phyloP scores from a whole-genome alignment of 2,329 filamentous ascomycete species.

The Venturia pyrina region DNA sequence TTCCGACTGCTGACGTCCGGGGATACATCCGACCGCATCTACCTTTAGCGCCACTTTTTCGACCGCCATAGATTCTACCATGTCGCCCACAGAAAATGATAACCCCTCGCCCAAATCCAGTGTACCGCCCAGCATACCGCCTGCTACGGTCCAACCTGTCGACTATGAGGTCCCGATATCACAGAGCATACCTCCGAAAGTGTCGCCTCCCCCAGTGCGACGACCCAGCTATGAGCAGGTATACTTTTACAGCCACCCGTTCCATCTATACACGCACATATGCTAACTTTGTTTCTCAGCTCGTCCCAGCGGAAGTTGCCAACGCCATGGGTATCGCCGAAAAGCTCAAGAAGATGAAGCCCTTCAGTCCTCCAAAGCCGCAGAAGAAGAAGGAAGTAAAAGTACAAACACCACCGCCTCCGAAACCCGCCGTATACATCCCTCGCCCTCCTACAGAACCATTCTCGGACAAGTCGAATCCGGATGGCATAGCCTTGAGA shows the following conservation, averaged over 20 bases:
- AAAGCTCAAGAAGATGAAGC: constrained; percentile 6
- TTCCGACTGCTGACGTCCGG: neutral
- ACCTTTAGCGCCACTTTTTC: constrained; percentile 3
- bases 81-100: neutral
- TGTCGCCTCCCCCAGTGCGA: neutral
- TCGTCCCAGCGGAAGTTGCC: constrained; percentile 7
- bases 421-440: constrained; percentile 26
- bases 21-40: neutral
- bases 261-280: neutral
- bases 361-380: neutral
- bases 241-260: neutral
- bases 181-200: neutral
- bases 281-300: neutral
- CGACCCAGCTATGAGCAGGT: constrained; percentile 10
- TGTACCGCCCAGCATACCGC: neutral
- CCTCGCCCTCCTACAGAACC: constrained; percentile 33
- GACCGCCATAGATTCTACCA: neutral
- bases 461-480: constrained; percentile 49
- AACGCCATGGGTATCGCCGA: constrained; percentile 4
- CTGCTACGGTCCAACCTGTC: neutral
- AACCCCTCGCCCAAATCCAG: neutral
- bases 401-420: constrained; percentile 7
- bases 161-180: neutral
- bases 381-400: constrained; percentile 5
- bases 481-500: constrained; percentile 78